phyloP scores from a whole-genome alignment of 371 early-diverging fungal genomes.

The Encephalitozoon intestinalis region DNA sequence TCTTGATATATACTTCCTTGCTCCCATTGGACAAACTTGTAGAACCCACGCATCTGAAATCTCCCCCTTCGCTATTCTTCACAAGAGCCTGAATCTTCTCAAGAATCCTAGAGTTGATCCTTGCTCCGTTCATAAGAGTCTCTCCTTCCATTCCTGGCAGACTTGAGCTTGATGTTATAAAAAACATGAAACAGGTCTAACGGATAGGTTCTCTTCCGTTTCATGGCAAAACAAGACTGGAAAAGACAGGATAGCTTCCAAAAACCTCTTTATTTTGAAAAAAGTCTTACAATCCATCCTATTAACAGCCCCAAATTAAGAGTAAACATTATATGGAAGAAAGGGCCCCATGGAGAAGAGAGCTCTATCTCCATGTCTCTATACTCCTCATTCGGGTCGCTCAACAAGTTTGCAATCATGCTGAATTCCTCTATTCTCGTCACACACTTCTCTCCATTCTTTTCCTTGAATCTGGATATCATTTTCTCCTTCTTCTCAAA shows the following conservation, averaged over 20 bases:
- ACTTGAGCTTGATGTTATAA: background rate
- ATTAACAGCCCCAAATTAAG: background rate
- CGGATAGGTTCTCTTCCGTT: background rate
- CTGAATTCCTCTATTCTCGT: background rate
- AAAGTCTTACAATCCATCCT: background rate
- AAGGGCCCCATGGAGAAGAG: background rate
- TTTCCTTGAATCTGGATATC: background rate
- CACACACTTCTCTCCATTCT: background rate
- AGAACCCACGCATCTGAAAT: background rate
- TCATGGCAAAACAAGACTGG: background rate
- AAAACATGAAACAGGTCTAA: background rate
- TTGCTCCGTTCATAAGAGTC: background rate
- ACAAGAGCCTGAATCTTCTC: constrained; percentile 14
- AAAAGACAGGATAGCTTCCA: background rate
- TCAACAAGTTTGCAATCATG: background rate
- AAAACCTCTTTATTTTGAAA: background rate
- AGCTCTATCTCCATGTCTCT: background rate
- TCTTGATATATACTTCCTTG: background rate
- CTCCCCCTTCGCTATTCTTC: background rate
- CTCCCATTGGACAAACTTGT: background rate
- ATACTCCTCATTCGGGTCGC: background rate
- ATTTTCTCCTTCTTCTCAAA: constrained; percentile 47
- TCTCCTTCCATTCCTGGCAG: background rate
- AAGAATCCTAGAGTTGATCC: background rate
- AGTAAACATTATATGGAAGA: background rate